Evolutionary conservation across 208 protist genomes (phyloP).

Genomic region (Leishmania tropica): DNA sequence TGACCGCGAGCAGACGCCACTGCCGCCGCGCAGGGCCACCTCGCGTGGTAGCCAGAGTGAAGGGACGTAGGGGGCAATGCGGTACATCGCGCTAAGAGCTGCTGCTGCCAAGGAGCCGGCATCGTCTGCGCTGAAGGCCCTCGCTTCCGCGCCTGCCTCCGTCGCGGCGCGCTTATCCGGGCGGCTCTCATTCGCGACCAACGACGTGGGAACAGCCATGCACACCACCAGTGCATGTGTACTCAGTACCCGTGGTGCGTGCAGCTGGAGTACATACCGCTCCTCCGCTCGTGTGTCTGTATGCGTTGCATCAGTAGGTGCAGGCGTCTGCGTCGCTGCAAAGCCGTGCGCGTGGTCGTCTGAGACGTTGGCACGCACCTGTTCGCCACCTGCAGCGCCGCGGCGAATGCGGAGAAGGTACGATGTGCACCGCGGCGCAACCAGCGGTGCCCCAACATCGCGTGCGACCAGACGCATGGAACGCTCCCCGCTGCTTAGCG

Average conservation of each 20-base stretch:
- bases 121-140: background rate
- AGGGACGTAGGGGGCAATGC: conserved; percentile 13
- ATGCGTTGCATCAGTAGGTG: background rate
- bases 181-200: background rate
- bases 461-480: conserved; percentile 19
- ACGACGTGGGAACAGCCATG: conserved; percentile 15
- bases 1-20: conserved; percentile 38
- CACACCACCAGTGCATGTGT: conserved; percentile 46
- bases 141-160: background rate
- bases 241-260: conserved; percentile 54
- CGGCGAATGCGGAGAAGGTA: conserved; percentile 19
- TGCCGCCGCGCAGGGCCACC: background rate
- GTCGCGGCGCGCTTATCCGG: background rate
- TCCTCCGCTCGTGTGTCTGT: background rate
- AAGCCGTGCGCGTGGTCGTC: background rate
- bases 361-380: background rate
- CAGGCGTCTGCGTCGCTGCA: background rate
- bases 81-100: conserved; percentile 6
- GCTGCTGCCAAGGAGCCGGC: background rate
- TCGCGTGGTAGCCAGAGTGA: conserved; percentile 31
- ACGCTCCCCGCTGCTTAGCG: conserved; percentile 20
- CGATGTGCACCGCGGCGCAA: conserved; percentile 18
- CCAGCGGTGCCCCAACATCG: conserved; percentile 4
- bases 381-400: background rate
- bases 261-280: conserved; percentile 38